Percentiles rank a stretch among this genome's conserved stretches.
These are phyloP conservation scores for Nakazawaea pomicola DNA, from an alignment of 805 yeast genomes.

Conservation along the genomic window DNA sequence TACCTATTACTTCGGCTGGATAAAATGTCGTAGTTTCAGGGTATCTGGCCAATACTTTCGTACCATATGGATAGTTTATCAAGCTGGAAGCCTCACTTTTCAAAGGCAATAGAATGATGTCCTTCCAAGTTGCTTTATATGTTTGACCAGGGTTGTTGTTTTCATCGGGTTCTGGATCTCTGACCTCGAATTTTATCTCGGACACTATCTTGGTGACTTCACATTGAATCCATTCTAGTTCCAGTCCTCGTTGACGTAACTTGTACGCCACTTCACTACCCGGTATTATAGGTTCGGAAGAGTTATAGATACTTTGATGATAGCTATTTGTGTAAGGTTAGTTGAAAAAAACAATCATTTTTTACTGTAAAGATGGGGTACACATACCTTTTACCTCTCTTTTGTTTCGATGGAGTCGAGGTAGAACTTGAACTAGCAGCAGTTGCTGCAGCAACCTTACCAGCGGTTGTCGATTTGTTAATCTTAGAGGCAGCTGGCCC, in stretches of 20 bases:
- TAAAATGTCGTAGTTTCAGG: slow-evolving; percentile 98
- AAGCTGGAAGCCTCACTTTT: slow-evolving; percentile 34
- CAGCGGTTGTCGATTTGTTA: background rate
- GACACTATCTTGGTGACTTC: slow-evolving; percentile 73
- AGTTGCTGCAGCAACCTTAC: background rate
- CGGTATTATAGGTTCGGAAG: slow-evolving; percentile 49
- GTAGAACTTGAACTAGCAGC: background rate
- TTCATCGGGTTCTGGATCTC: slow-evolving; percentile 98
- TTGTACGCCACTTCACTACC: slow-evolving; percentile 89
- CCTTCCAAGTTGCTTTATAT: slow-evolving; percentile 79
- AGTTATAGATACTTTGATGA: slow-evolving; percentile 52
- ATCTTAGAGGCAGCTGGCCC: slow-evolving; percentile 5
- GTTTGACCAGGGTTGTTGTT: slow-evolving; percentile 81
- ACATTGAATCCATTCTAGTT: slow-evolving; percentile 94
- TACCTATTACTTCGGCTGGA: slow-evolving; percentile 85
- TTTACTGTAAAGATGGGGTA: slow-evolving; percentile 9
- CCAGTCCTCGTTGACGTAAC: slow-evolving; percentile 62
- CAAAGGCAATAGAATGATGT: slow-evolving; percentile 68
- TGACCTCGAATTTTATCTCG: slow-evolving; percentile 75
- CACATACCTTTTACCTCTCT: slow-evolving; percentile 22
- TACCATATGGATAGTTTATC: slow-evolving; percentile 61
- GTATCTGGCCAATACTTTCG: slow-evolving; percentile 85
- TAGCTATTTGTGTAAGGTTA: slow-evolving; percentile 13
- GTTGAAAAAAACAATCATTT: slow-evolving; percentile 13
- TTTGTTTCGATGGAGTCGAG: slow-evolving; percentile 16